phyloP scores from a whole-genome alignment of 2,329 filamentous ascomycete genomes.

The Colletotrichum liriopes region DNA sequence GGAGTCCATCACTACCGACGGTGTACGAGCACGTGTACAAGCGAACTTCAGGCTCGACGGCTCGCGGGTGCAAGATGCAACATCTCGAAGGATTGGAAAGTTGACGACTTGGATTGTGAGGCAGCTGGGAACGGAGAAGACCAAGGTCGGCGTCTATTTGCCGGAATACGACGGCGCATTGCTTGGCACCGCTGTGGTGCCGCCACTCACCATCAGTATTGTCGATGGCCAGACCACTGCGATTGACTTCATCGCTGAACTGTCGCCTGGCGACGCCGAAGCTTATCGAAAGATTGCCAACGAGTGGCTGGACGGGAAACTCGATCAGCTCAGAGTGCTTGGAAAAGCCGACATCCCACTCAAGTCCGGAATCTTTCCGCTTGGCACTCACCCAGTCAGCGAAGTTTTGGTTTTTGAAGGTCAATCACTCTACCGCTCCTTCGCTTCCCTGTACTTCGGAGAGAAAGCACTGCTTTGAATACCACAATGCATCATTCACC shows the following conservation, averaged over 20 bases:
- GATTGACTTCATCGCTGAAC: slow-evolving; percentile 84
- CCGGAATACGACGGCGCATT: slow-evolving; percentile 86
- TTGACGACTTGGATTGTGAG: slow-evolving; percentile 86
- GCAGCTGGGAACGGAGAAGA: slow-evolving; percentile 81
- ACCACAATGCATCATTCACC: slow-evolving; percentile 39
- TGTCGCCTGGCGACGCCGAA: slow-evolving; percentile 83
- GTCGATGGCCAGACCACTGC: slow-evolving; percentile 83
- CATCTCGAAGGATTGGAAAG: slow-evolving; percentile 82
- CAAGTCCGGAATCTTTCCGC: slow-evolving; percentile 83
- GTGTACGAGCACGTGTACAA: slow-evolving; percentile 84
- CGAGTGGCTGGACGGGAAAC: slow-evolving; percentile 87
- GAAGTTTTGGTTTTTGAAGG: slow-evolving; percentile 87
- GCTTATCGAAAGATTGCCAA: slow-evolving; percentile 86
- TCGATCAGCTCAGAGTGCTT: slow-evolving; percentile 79
- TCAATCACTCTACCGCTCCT: slow-evolving; percentile 79
- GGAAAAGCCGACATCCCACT: slow-evolving; percentile 82
- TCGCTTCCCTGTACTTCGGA: slow-evolving; percentile 74
- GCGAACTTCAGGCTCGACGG: slow-evolving; percentile 88
- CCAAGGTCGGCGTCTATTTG: slow-evolving; percentile 82
- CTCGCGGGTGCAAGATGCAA: slow-evolving; percentile 78
- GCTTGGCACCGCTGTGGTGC: slow-evolving; percentile 83
- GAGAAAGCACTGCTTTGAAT: slow-evolving; percentile 63
- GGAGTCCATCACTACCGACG: slow-evolving; percentile 84
- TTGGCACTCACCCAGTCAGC: slow-evolving; percentile 83
- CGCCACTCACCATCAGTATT: slow-evolving; percentile 82